phyloP scores from a whole-genome alignment of 257 asterid species.

The Nicotiana noctiflora region DNA sequence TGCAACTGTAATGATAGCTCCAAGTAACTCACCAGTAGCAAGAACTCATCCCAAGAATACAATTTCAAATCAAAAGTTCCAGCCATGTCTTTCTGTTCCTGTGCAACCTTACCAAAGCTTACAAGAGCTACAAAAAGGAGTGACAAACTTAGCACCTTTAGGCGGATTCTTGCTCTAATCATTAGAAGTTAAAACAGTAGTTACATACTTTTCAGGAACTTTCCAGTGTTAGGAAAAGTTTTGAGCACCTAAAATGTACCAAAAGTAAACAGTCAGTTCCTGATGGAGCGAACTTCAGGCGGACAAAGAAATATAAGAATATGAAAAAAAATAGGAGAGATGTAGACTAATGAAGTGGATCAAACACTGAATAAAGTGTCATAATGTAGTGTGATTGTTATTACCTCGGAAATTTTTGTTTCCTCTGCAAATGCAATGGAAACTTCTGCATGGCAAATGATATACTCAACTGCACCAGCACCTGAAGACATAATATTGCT shows the following conservation, averaged over 20 bases:
- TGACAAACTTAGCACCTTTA: not conserved
- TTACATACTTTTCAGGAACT: conserved; percentile 57
- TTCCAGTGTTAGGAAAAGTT: conserved; percentile 49
- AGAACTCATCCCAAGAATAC: conserved; percentile 73
- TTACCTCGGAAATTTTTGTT: conserved; percentile 60
- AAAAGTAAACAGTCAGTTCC: not conserved
- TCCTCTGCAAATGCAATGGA: conserved; percentile 66
- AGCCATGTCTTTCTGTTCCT: conserved; percentile 46
- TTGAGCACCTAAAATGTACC: conserved; percentile 43
- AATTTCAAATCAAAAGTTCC: conserved; percentile 38
- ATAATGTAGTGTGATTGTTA: not conserved
- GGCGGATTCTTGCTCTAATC: not conserved
- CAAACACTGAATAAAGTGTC: not conserved
- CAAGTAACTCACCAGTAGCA: conserved; percentile 50
- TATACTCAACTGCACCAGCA: conserved; percentile 74
- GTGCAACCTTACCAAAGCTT: conserved; percentile 57
- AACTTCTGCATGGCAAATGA: conserved; percentile 69
- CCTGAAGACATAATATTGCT: conserved; percentile 36
- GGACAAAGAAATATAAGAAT: not conserved
- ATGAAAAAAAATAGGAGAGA: not conserved
- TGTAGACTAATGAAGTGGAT: not conserved
- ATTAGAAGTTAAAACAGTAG: not conserved
- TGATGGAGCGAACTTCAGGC: not conserved
- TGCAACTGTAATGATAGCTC: not conserved
- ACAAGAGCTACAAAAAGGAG: conserved; percentile 42